Conservation (phyloP, 805 yeast genomes). For the Cyberlindnera japonica region DNA sequence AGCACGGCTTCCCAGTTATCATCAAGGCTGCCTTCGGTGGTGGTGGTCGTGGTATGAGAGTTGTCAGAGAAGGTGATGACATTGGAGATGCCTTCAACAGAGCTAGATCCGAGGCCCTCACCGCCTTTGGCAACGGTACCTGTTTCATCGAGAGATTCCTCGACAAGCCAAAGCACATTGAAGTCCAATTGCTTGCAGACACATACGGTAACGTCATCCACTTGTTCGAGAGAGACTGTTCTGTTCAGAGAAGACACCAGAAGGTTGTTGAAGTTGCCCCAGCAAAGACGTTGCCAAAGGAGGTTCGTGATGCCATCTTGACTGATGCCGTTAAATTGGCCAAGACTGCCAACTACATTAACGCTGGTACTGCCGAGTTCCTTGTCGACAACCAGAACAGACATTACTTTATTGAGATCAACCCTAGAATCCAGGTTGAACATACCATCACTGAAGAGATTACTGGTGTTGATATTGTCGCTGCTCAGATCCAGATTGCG, state of each 20-base stretch:
- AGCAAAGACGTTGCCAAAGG: constrained; percentile 80
- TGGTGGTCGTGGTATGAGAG: constrained; percentile 99
- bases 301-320: constrained; percentile 86
- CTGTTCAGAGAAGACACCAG: constrained; percentile 99
- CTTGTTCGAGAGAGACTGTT: constrained; percentile 95
- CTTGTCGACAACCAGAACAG: constrained; percentile 89
- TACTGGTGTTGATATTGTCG: constrained; percentile 96
- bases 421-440: constrained; percentile 98
- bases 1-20: constrained; percentile 93
- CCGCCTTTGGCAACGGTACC: constrained; percentile 98
- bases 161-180: constrained; percentile 95
- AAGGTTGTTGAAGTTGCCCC: constrained; percentile 99
- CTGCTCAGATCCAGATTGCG: constrained; percentile 98
- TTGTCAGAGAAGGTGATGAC: constrained; percentile 93
- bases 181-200: constrained; percentile 94
- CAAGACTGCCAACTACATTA: constrained; percentile 80
- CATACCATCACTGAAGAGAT: constrained; percentile 98
- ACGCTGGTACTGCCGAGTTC: constrained; percentile 98
- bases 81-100: constrained; percentile 87
- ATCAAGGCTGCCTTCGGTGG: constrained; percentile 99
- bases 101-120: constrained; percentile 89
- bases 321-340: constrained; percentile 95
- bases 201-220: constrained; percentile 92
- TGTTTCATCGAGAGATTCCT: constrained; percentile 95
- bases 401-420: constrained; percentile 96